phyloP scores from a whole-genome alignment of 257 asterid species.

The Petrea volubilis region DNA sequence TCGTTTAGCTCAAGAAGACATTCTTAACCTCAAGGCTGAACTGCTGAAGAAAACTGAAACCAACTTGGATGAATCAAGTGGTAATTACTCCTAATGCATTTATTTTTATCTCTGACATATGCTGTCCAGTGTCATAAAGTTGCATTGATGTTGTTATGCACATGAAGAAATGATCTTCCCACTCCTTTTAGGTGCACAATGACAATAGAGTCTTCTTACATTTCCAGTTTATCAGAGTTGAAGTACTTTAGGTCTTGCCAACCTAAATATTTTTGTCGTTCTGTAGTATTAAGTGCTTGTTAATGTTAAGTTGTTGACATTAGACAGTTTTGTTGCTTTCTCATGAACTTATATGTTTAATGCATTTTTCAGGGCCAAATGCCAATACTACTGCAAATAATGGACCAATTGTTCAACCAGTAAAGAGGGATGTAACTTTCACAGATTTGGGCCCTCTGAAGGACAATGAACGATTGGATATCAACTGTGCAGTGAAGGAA shows the following conservation, averaged over 20 bases:
- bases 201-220: neutral
- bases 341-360: conserved; percentile 28
- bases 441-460: conserved; percentile 91
- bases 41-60: conserved; percentile 60
- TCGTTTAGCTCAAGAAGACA: conserved; percentile 94
- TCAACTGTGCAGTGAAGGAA: conserved; percentile 96
- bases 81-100: conserved; percentile 35
- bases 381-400: conserved; percentile 37
- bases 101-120: conserved; percentile 4
- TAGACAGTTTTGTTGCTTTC: conserved; percentile 12
- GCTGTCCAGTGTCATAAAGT: conserved; percentile 3
- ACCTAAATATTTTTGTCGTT: conserved; percentile 6
- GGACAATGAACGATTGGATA: conserved; percentile 80
- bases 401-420: conserved; percentile 45
- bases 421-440: conserved; percentile 47
- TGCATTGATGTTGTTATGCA: conserved; percentile 14
- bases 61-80: conserved; percentile 44
- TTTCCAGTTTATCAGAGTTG: conserved; percentile 11
- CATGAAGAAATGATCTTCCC: neutral
- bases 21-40: conserved; percentile 69
- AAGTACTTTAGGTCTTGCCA: conserved; percentile 21
- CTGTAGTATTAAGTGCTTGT: conserved; percentile 13
- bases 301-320: no score
- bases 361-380: conserved; percentile 53
- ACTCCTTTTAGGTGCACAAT: conserved; percentile 7